phyloP scores from a whole-genome alignment of 495 filamentous ascomycete species.

The Cetradonia linearis region DNA sequence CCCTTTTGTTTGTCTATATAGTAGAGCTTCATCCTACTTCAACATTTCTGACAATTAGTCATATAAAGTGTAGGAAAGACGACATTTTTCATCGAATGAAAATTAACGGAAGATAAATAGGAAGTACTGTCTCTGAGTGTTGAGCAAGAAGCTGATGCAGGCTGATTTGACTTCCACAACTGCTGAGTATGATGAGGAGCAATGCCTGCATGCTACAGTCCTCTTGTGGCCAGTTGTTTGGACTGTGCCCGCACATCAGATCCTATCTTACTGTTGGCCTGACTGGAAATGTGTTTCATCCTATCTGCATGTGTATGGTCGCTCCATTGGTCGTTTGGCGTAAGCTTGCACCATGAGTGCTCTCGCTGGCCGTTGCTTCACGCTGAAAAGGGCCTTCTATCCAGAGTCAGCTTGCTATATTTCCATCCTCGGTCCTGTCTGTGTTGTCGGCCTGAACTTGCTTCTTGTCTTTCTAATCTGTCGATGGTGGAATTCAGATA shows the following conservation, averaged over 20 bases:
- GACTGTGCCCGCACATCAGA: no score
- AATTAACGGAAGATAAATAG: background rate
- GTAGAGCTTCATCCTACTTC: background rate
- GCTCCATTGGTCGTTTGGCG: background rate
- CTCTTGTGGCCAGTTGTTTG: background rate
- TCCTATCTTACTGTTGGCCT: background rate
- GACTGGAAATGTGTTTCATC: background rate
- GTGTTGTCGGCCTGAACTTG: background rate
- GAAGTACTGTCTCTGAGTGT: background rate
- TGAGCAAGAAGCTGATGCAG: background rate
- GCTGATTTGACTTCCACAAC: background rate
- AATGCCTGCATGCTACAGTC: background rate
- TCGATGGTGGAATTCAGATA: background rate
- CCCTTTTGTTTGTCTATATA: background rate
- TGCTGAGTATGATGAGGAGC: background rate
- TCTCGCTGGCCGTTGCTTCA: background rate
- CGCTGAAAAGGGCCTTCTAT: background rate
- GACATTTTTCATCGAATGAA: background rate
- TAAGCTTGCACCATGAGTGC: background rate
- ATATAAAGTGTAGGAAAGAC: no score
- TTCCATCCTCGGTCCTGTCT: background rate
- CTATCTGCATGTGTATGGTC: background rate
- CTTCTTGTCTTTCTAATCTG: background rate
- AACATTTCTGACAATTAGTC: background rate
- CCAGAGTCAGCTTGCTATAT: background rate